These are phyloP conservation scores for Blastobotrys niveus DNA, from an alignment of 1,139 yeast species.

Conservation along the genomic window DNA sequence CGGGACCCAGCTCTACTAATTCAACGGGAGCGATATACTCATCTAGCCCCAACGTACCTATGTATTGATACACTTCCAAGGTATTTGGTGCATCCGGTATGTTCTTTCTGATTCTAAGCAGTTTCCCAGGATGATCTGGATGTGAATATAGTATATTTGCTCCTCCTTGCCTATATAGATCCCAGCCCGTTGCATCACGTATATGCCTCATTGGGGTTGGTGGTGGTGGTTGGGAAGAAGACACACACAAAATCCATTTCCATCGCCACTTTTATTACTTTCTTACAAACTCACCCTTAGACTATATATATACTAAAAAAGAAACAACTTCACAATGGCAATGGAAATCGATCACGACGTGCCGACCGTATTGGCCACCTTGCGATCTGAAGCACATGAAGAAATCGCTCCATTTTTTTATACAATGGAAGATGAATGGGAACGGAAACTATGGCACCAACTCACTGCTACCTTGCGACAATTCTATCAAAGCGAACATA, in stretches of 20 bases:
- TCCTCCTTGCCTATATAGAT: conserved; percentile 27
- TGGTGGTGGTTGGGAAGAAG: not conserved
- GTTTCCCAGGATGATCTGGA: conserved; percentile 15
- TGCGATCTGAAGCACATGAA: conserved; percentile 63
- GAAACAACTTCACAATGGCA: conserved; percentile 8
- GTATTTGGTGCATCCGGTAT: conserved; percentile 18
- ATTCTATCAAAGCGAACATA: conserved; percentile 51
- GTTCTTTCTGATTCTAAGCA: conserved; percentile 26
- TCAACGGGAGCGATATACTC: conserved; percentile 17
- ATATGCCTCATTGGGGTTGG: too few species aligned
- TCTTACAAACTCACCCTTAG: not conserved
- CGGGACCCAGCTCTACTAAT: conserved; percentile 16
- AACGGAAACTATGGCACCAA: conserved; percentile 75
- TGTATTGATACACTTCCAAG: conserved; percentile 17
- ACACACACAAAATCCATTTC: not conserved
- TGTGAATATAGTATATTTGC: conserved; percentile 21
- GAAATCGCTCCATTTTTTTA: conserved; percentile 59
- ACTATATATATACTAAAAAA: too few species aligned
- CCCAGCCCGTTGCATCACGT: conserved; percentile 25
- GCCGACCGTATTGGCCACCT: conserved; percentile 59
- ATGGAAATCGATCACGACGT: conserved; percentile 38
- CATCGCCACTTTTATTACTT: not conserved
- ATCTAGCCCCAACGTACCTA: conserved; percentile 13
- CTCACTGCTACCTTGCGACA: conserved; percentile 63
- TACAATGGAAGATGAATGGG: conserved; percentile 80